Evolutionary conservation across 768 basidiomycete species (phyloP).

Genomic region (Hericium alpestre): DNA sequence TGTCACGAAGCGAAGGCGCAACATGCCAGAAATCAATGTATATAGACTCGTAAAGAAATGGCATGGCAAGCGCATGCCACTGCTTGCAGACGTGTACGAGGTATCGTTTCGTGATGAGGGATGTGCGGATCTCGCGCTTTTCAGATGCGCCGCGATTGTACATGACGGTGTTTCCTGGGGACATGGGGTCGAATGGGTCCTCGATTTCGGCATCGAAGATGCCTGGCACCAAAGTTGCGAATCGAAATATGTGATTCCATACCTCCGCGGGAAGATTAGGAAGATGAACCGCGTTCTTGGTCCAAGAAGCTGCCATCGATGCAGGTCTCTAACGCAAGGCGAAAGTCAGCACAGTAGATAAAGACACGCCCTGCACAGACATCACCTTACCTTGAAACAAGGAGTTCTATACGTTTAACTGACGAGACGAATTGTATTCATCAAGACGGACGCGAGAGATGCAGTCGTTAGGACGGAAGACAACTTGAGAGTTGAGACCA

Average conservation of each 20-base stretch:
- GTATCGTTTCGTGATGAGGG: not conserved
- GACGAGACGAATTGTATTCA: too few relatives aligned
- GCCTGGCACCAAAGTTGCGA: not conserved
- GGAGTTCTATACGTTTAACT: too few relatives aligned
- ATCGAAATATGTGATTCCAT: not conserved
- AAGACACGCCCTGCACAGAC: too few relatives aligned
- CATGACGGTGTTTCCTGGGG: not conserved
- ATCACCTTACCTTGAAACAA: too few relatives aligned
- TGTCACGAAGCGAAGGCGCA: not conserved
- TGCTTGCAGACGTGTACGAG: constrained; percentile 1
- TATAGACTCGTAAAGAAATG: not conserved
- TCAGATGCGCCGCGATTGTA: not conserved
- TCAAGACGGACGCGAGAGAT: too few relatives aligned
- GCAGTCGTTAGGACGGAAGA: too few relatives aligned
- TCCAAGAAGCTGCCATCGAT: not conserved
- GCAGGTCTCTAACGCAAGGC: too few relatives aligned
- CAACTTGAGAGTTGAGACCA: too few relatives aligned
- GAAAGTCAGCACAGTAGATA: too few relatives aligned
- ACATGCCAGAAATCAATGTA: not conserved
- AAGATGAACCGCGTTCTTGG: not conserved
- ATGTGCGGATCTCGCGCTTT: not conserved
- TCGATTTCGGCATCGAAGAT: not conserved
- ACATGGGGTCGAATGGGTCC: not conserved
- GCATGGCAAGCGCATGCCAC: constrained; percentile 1
- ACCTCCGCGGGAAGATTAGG: not conserved